Conservation (phyloP, 495 filamentous ascomycete species). For the Aspergillus ellipticus region DNA sequence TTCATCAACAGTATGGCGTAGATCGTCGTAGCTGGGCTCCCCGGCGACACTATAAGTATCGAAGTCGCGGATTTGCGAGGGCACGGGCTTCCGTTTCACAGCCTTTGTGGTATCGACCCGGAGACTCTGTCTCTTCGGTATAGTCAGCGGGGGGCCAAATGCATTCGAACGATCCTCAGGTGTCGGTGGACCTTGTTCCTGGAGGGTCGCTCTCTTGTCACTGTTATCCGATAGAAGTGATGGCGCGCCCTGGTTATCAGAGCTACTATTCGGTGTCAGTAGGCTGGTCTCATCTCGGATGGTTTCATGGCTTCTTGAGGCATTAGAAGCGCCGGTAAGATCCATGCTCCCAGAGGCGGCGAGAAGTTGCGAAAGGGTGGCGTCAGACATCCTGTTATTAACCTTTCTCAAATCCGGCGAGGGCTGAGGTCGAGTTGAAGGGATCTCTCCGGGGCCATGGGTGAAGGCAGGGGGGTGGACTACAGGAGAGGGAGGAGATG, state of each 20-base stretch:
- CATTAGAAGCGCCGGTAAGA: conserved; percentile 30
- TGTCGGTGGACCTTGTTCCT: conserved; percentile 11
- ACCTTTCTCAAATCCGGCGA: conserved; percentile 72
- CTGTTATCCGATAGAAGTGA: conserved; percentile 16
- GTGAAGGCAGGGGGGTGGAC: conserved; percentile 70
- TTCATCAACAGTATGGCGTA: conserved; percentile 63
- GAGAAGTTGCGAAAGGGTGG: conserved; percentile 72
- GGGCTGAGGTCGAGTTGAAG: conserved; percentile 62
- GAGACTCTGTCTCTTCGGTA: conserved; percentile 33
- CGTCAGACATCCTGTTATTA: conserved; percentile 75
- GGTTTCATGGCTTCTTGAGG: conserved; percentile 25
- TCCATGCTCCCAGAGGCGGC: conserved; percentile 54
- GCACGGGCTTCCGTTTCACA: conserved; percentile 64
- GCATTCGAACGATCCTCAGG: conserved; percentile 21
- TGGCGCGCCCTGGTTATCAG: background rate
- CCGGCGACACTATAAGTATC: conserved; percentile 12
- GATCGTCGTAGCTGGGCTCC: conserved; percentile 58
- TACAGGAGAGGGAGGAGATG: conserved; percentile 68
- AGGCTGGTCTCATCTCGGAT: conserved; percentile 11
- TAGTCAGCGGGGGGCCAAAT: conserved; percentile 18
- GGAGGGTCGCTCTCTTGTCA: conserved; percentile 17
- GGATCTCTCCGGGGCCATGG: conserved; percentile 64
- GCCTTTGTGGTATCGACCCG: conserved; percentile 41
- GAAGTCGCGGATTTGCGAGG: conserved; percentile 23
- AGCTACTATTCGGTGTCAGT: conserved; percentile 1